These are phyloP conservation scores for Nannochloropsis oceanica DNA, from an alignment of 108 stramenopile species.

Conservation along the genomic window DNA sequence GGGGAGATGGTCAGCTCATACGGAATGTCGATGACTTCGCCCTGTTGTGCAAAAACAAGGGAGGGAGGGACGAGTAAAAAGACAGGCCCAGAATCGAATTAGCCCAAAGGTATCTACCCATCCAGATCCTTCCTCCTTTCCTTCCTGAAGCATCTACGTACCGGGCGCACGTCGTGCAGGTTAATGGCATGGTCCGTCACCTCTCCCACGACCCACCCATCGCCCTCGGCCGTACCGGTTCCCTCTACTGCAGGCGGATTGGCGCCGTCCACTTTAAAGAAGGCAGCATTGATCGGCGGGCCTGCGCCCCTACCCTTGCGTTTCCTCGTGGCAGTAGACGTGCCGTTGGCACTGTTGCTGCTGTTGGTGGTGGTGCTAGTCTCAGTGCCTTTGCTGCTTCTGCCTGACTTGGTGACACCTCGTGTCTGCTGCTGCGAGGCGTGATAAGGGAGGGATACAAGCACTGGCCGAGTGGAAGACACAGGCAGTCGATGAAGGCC, in stretches of 20 bases:
- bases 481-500: too few relatives aligned
- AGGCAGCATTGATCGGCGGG: neutral
- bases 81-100: too few relatives aligned
- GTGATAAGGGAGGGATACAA: too few relatives aligned
- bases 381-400: neutral
- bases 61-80: too few relatives aligned
- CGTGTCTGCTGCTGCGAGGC: too few relatives aligned
- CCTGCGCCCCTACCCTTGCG: neutral
- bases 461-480: too few relatives aligned
- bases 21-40: constrained; percentile 8
- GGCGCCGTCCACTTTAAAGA: neutral
- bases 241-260: neutral
- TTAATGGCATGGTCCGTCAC: neutral
- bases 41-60: neutral
- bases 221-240: neutral
- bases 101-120: too few relatives aligned
- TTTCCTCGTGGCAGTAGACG: neutral
- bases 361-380: neutral
- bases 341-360: neutral
- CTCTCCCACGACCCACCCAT: neutral
- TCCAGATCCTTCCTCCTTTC: neutral
- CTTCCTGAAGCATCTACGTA: neutral
- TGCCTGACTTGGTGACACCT: too few relatives aligned
- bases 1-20: constrained; percentile 59
- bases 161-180: neutral